Conservation (phyloP, 306 rosid genomes). For the Prosopis cineraria region DNA sequence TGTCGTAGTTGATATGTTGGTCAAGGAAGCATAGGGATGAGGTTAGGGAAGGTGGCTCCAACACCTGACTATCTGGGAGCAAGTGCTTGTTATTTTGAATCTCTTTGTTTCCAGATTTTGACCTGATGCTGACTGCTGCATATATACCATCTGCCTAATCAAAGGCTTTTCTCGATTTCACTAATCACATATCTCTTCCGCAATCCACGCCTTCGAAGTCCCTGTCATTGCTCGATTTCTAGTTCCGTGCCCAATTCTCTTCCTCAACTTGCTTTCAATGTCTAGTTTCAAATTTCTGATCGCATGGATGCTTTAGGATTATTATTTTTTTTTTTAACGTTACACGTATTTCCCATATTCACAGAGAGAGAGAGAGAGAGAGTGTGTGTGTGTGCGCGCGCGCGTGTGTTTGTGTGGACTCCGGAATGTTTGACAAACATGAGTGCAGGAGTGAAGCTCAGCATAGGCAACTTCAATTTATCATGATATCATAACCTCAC, state of each 20-base stretch:
- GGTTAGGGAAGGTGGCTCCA: neutral
- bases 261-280: neutral
- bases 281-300: neutral
- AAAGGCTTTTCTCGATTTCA: neutral
- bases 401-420: too few relatives aligned
- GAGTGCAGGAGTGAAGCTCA: too few relatives aligned
- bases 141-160: neutral
- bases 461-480: neutral
- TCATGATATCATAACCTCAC: neutral
- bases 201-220: neutral
- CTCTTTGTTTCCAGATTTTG: neutral
- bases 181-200: neutral
- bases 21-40: neutral
- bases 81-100: conserved; percentile 22
- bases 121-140: conserved; percentile 4
- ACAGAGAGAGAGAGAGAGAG: too few relatives aligned
- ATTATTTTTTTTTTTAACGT: neutral
- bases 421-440: too few relatives aligned
- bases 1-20: neutral
- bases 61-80: neutral
- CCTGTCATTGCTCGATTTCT: neutral
- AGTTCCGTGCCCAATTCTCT: neutral
- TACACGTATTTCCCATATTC: too few relatives aligned
- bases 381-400: too few relatives aligned
- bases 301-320: neutral